Percentiles rank a stretch among this genome's conserved stretches.
phyloP scores from a whole-genome alignment of 2,329 filamentous ascomycete genomes.

The Akanthomyces muscarius region DNA sequence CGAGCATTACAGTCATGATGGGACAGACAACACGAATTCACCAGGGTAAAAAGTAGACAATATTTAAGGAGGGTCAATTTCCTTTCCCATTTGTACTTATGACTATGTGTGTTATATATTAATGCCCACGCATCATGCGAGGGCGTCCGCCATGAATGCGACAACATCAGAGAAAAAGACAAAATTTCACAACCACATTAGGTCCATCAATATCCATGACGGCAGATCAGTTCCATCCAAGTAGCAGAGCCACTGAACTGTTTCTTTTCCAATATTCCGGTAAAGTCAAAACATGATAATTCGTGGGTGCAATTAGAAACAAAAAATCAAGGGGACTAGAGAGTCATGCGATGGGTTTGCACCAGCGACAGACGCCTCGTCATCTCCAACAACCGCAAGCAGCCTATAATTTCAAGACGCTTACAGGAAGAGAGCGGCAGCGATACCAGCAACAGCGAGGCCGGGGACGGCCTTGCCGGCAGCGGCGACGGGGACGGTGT shows the following conservation, averaged over 20 bases:
- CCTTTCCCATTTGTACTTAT: constrained; percentile 15
- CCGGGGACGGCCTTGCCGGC: constrained; percentile 22
- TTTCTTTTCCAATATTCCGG: constrained; percentile 1
- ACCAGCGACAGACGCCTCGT: neutral
- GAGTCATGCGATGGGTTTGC: neutral
- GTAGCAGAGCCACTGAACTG: constrained; percentile 9
- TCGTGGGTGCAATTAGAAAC: neutral
- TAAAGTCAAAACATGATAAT: constrained; percentile 2
- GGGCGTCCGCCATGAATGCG: constrained; percentile 9
- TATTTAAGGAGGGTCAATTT: neutral
- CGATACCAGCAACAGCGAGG: constrained; percentile 14
- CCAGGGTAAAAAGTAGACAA: no score
- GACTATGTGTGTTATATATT: constrained; percentile 19
- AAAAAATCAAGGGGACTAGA: neutral
- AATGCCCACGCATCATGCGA: neutral
- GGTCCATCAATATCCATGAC: neutral
- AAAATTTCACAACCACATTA: constrained; percentile 12
- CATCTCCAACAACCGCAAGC: neutral
- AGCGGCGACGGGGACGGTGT: constrained; percentile 6
- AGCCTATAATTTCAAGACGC: constrained; percentile 10
- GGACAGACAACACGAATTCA: no score
- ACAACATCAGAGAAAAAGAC: neutral
- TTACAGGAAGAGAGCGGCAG: constrained; percentile 18
- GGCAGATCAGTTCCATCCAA: neutral
- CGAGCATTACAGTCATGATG: no score